phyloP scores from a whole-genome alignment of 176 grass and related monocot genomes.

The sorghum (Sorghum bicolor) region DNA sequence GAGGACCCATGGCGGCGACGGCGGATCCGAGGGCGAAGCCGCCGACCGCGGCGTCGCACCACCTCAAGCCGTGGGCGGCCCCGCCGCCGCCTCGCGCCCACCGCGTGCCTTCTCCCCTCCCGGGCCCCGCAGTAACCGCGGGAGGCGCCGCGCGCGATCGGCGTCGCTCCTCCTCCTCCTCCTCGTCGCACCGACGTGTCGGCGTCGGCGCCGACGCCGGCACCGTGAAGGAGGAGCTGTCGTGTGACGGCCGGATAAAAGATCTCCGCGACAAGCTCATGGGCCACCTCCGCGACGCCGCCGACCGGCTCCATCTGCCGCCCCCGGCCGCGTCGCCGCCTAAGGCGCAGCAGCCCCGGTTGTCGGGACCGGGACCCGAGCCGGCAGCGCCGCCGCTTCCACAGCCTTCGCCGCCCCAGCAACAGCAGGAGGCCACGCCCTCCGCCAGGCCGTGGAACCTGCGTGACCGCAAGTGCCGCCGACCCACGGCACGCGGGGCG shows the following conservation, averaged over 20 bases:
- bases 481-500: constrained; percentile 18
- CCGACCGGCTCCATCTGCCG: constrained; percentile 37
- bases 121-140: constrained; percentile 5
- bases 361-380: not conserved
- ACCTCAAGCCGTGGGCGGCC: constrained; percentile 41
- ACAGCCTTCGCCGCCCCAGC: not conserved
- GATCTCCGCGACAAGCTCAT: constrained; percentile 68
- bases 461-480: constrained; percentile 54
- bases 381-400: not conserved
- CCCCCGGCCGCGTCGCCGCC: not conserved
- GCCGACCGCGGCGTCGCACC: constrained; percentile 21
- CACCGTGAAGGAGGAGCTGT: not conserved
- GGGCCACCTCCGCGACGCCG: constrained; percentile 55
- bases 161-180: constrained; percentile 28
- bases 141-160: constrained; percentile 24
- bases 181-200: constrained; percentile 26
- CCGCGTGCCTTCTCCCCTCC: constrained; percentile 31
- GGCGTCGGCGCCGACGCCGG: not conserved
- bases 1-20: constrained; percentile 55
- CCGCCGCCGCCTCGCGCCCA: constrained; percentile 19
- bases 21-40: constrained; percentile 65
- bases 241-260: constrained; percentile 25
- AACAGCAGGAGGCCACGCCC: not conserved
- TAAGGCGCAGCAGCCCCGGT: not conserved
- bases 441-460: constrained; percentile 76